These are phyloP conservation scores for Trametes sp. DNA, from an alignment of 1,284 basidiomycete species.

Conservation along the genomic window DNA sequence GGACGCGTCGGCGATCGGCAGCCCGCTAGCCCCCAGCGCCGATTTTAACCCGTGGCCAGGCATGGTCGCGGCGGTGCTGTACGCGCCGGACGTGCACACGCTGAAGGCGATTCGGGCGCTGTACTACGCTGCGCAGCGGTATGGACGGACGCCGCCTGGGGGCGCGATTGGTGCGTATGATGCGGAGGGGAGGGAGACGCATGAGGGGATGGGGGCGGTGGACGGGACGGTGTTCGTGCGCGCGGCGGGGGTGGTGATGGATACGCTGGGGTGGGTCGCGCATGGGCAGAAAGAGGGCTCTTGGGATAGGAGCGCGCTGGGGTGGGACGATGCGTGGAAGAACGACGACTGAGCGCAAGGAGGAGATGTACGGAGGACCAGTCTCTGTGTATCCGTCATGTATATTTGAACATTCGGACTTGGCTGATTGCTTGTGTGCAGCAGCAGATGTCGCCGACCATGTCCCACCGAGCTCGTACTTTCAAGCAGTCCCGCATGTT, in stretches of 20 bases:
- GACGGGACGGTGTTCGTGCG: slow-evolving; percentile 73
- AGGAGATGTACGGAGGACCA: no score
- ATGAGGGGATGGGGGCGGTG: slow-evolving; percentile 52
- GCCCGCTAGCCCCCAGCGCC: slow-evolving; percentile 45
- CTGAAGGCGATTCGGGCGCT: slow-evolving; percentile 67
- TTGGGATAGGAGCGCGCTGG: slow-evolving; percentile 71
- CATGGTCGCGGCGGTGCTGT: slow-evolving; percentile 59
- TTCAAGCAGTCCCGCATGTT: no score
- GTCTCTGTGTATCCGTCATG: no score
- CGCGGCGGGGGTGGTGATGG: slow-evolving; percentile 68
- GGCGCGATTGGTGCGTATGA: slow-evolving; percentile 54
- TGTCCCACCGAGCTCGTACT: no score
- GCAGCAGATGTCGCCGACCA: no score
- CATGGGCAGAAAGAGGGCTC: slow-evolving; percentile 52
- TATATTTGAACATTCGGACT: no score
- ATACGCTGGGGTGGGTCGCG: slow-evolving; percentile 67
- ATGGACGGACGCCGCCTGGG: slow-evolving; percentile 54
- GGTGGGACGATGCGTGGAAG: slow-evolving; percentile 76
- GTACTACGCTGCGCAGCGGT: slow-evolving; percentile 57
- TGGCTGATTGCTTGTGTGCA: no score
- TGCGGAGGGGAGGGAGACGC: slow-evolving; percentile 47
- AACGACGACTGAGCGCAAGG: slow-evolving; percentile 26
- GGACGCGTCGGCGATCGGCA: slow-evolving; percentile 44
- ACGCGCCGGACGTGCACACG: slow-evolving; percentile 68
- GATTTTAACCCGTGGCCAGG: slow-evolving; percentile 66